These are phyloP conservation scores for Melaleuca alternifolia DNA, from an alignment of 345 rosid species.

Conservation along the genomic window DNA sequence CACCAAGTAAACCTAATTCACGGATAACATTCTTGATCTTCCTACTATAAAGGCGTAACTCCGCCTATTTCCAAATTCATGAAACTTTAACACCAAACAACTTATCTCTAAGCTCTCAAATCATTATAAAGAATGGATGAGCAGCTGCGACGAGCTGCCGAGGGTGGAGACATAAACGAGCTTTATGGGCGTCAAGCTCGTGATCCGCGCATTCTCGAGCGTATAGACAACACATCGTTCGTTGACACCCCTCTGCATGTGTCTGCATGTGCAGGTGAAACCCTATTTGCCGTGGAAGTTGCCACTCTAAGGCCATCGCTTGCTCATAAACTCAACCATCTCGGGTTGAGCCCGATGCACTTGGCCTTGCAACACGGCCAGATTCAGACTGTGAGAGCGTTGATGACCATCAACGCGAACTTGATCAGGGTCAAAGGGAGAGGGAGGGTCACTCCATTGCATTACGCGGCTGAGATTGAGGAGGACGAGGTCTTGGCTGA, in stretches of 20 bases:
- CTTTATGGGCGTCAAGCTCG: background rate
- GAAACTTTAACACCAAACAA: background rate
- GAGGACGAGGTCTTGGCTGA: constrained; percentile 1
- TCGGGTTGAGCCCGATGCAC: constrained; percentile 9
- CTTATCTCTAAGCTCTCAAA: background rate
- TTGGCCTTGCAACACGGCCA: background rate
- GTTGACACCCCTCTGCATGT: constrained; percentile 9
- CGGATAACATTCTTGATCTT: background rate
- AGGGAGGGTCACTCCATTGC: constrained; percentile 12
- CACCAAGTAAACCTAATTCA: background rate
- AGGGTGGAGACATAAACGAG: background rate
- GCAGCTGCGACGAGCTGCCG: background rate
- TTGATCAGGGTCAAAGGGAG: constrained; percentile 3
- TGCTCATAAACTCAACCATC: constrained; percentile 1
- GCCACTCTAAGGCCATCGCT: constrained; percentile 7
- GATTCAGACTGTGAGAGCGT: background rate
- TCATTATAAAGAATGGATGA: background rate
- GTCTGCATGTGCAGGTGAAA: constrained; percentile 15
- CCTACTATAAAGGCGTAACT: background rate
- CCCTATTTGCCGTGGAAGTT: constrained; percentile 14
- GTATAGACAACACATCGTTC: background rate
- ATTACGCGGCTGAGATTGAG: background rate
- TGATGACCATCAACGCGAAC: background rate
- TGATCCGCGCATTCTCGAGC: background rate
- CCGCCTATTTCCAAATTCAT: background rate